A percentile compares a stretch with the other conserved stretches of the same genome.
phyloP scores from a whole-genome alignment of 31 red algal species.

The Endocladia muricata region DNA sequence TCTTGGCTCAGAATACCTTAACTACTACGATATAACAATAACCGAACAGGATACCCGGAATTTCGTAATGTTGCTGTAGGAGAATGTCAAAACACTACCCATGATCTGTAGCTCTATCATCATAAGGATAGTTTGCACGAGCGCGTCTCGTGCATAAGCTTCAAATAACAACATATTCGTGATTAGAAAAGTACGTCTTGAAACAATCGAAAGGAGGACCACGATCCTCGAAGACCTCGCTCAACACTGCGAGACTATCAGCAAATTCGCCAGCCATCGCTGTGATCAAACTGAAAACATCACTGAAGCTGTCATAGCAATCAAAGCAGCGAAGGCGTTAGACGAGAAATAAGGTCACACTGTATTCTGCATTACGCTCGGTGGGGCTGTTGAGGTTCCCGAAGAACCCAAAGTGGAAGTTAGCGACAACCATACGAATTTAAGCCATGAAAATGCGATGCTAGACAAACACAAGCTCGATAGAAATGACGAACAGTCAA shows the following conservation, averaged over 20 bases:
- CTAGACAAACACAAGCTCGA: neutral
- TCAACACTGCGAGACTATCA: neutral
- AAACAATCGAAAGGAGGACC: neutral
- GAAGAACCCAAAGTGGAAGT: constrained; percentile 6
- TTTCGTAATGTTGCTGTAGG: constrained; percentile 1
- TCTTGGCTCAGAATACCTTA: neutral
- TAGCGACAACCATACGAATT: neutral
- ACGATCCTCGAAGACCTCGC: neutral
- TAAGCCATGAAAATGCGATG: neutral
- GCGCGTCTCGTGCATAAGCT: neutral
- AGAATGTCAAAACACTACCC: neutral
- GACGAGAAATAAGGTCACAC: neutral
- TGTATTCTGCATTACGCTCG: constrained; percentile 14
- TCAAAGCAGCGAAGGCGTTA: neutral
- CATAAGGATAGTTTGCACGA: neutral
- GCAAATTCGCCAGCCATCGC: neutral
- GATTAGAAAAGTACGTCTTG: neutral
- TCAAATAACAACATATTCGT: neutral
- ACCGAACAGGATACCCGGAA: constrained; percentile 15
- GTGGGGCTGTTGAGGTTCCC: neutral
- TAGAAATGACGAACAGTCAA: neutral
- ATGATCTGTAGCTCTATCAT: neutral
- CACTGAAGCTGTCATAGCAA: neutral
- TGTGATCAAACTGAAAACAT: neutral
- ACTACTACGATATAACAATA: constrained; percentile 3